These are phyloP conservation scores for Aspergillus taichungensis DNA, from an alignment of 495 filamentous ascomycete genomes.

Conservation along the genomic window DNA sequence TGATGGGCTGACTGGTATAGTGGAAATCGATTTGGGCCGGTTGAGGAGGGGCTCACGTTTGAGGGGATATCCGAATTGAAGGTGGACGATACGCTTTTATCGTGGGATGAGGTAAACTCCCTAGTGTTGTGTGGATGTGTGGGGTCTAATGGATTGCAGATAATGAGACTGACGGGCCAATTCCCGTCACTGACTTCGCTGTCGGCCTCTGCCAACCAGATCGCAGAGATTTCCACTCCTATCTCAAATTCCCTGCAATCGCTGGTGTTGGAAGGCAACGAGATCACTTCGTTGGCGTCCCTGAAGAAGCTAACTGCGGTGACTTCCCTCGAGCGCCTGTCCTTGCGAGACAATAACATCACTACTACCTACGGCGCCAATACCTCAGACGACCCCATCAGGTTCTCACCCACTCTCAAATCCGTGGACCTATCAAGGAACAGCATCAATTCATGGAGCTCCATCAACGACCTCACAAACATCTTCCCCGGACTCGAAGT, in stretches of 20 bases:
- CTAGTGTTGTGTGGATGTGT: neutral
- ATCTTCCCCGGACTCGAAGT: slow-evolving; percentile 57
- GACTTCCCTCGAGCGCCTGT: slow-evolving; percentile 46
- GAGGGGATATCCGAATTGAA: slow-evolving; percentile 56
- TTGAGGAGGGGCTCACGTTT: slow-evolving; percentile 39
- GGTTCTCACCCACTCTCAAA: slow-evolving; percentile 34
- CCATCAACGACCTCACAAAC: slow-evolving; percentile 54
- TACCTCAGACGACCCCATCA: slow-evolving; percentile 10
- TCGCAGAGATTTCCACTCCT: slow-evolving; percentile 25
- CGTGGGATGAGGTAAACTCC: slow-evolving; percentile 59
- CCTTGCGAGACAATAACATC: slow-evolving; percentile 38
- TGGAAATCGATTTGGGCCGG: slow-evolving; percentile 63
- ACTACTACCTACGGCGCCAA: slow-evolving; percentile 11
- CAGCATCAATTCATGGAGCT: slow-evolving; percentile 56
- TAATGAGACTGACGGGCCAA: slow-evolving; percentile 26
- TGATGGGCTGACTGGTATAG: slow-evolving; percentile 34
- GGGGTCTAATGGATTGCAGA: slow-evolving; percentile 17
- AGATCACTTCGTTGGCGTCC: slow-evolving; percentile 51
- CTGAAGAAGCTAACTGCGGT: slow-evolving; percentile 49
- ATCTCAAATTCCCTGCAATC: slow-evolving; percentile 42
- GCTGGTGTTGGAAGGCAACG: slow-evolving; percentile 68
- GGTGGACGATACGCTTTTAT: slow-evolving; percentile 61
- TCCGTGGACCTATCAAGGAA: slow-evolving; percentile 81
- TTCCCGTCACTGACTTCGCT: slow-evolving; percentile 57
- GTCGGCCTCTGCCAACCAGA: slow-evolving; percentile 44